Evolutionary conservation across 495 filamentous ascomycete species (phyloP), one percentile per base, ranked within the genome.

Genomic region (Rostrohypoxylon terebratum): DNA sequence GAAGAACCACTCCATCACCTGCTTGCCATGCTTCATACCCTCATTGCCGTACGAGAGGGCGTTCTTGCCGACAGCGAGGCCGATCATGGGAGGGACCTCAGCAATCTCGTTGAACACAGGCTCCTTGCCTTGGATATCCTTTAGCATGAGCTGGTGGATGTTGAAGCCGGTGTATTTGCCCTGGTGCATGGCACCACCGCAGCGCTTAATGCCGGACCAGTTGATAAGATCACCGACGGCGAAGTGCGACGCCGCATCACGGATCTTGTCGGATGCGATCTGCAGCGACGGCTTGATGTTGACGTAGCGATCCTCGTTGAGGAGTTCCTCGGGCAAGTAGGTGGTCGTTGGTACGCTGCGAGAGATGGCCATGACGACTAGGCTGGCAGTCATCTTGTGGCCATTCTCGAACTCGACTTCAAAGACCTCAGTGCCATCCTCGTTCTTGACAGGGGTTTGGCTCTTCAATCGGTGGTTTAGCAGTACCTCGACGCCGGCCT

Each of bases 201-300:
- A 91, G 31, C 91, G 86, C 80, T 91, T 92, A 78, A 92, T 92
- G 20, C 90, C 90, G 0, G 86, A 83, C 90, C 90, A 91, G 69
- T 80, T 77, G 38, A 82, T 84, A 68, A 90, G 51, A 72, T 87
- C 80, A 57, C 85, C 82, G 33, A 84, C 79, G n/a, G 88, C 90
- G 67, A 87, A 90, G 76, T 92, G 91, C 45, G 81, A 75, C 1
- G 71, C 70, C 11, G 84, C 72, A 64, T 90, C 88, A n/a, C 87
- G 80, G 0, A 85, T 75, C 4, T 73, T 68, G 0, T 74, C 62
- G 1, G 79, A 75, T 73, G 89, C 88, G 84, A 81, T 42, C 84
- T 87, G 66, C 7, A 68, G 61, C 18, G 59, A 78, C 11, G 85
- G 63, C 44, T 79, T 80, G 25, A 92, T 83, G 64, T 83, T 84